Evolutionary conservation across 2,329 filamentous ascomycete species (phyloP).

Genomic region (Lecanicillium sp.): DNA sequence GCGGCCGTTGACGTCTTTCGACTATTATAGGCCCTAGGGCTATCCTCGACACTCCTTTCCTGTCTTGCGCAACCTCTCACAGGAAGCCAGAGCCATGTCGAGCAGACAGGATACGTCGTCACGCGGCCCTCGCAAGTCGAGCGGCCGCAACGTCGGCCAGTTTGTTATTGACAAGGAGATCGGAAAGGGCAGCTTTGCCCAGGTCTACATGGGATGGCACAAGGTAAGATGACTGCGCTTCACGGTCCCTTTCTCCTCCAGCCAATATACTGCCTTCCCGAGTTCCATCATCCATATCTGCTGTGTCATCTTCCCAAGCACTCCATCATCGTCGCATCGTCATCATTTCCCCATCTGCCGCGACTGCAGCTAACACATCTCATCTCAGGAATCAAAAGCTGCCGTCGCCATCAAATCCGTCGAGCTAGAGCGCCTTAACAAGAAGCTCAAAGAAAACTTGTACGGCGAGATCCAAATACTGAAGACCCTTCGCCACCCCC

Average conservation of each 20-base stretch:
- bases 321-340: no score
- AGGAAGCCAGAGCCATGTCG: constrained; percentile 31
- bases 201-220: constrained; percentile 82
- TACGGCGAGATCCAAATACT: constrained; percentile 94
- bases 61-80: constrained; percentile 21
- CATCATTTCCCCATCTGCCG: no score
- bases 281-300: constrained; percentile 3
- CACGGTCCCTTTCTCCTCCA: neutral
- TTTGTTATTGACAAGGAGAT: constrained; percentile 84
- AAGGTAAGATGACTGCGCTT: constrained; percentile 43
- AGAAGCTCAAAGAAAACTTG: constrained; percentile 93
- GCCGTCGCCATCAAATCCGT: constrained; percentile 96
- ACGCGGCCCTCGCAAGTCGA: constrained; percentile 25
- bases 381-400: constrained; percentile 60
- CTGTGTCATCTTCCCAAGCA: neutral
- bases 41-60: constrained; percentile 22
- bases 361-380: constrained; percentile 10
- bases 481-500: constrained; percentile 85
- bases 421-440: constrained; percentile 81
- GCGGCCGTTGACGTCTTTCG: constrained; percentile 24
- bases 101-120: constrained; percentile 28
- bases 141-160: constrained; percentile 49
- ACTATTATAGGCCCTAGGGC: constrained; percentile 29
- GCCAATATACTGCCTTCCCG: no score
- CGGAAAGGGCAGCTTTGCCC: constrained; percentile 94